Conservation (phyloP, 2,329 filamentous ascomycete genomes). For the Colletotrichum sidae region DNA sequence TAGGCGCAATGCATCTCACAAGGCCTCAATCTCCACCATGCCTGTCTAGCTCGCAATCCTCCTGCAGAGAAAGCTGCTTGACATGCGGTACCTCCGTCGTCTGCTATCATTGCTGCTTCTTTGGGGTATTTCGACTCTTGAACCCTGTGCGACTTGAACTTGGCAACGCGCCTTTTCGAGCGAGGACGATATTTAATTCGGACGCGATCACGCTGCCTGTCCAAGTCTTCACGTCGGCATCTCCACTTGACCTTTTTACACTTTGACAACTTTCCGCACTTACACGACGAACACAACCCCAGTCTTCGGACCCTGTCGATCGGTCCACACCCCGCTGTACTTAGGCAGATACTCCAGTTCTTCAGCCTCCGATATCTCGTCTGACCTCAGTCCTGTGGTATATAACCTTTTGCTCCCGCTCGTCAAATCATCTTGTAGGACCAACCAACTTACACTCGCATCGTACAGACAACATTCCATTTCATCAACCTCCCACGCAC, state of each 20-base stretch:
- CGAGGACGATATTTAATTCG: conserved; percentile 32
- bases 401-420: conserved; percentile 17
- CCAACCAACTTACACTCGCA: conserved; percentile 29
- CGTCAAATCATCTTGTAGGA: not conserved
- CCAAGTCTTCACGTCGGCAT: not conserved
- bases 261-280: conserved; percentile 18
- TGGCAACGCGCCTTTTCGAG: conserved; percentile 14
- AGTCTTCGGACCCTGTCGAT: conserved; percentile 9
- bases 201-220: conserved; percentile 15
- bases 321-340: conserved; percentile 20
- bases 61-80: conserved; percentile 6
- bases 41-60: not conserved
- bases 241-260: conserved; percentile 34
- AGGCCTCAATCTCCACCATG: conserved; percentile 32
- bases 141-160: not conserved
- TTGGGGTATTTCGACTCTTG: not conserved
- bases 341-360: conserved; percentile 24
- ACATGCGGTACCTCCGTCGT: conserved; percentile 15
- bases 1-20: conserved; percentile 13
- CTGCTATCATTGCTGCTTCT: conserved; percentile 22
- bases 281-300: conserved; percentile 5
- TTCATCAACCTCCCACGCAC: not conserved
- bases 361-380: conserved; percentile 8
- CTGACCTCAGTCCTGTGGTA: conserved; percentile 15
- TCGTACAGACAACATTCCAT: conserved; percentile 8